Percentiles rank a stretch among this genome's conserved stretches.
Conservation (phyloP, 2,329 filamentous ascomycete species). For the Didymella segeticola region DNA sequence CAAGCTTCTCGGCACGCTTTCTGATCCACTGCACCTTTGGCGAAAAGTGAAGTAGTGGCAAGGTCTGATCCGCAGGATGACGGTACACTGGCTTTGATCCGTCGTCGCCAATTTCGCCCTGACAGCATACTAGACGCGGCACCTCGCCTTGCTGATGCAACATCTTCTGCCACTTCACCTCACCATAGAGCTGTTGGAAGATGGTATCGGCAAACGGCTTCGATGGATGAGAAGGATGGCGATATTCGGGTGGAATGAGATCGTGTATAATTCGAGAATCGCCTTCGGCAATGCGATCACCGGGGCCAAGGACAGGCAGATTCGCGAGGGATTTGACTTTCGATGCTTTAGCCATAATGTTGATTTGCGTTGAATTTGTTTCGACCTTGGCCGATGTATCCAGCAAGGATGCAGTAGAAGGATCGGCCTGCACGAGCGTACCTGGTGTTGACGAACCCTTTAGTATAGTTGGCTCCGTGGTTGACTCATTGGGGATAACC, state of each 20-base stretch:
- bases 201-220: conserved; percentile 61
- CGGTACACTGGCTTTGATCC: conserved; percentile 89
- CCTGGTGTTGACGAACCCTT: neutral
- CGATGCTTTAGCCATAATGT: conserved; percentile 22
- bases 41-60: conserved; percentile 78
- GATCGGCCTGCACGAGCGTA: neutral
- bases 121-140: conserved; percentile 87
- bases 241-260: conserved; percentile 62
- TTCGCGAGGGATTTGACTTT: conserved; percentile 50
- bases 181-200: conserved; percentile 73
- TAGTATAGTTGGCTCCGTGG: neutral
- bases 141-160: conserved; percentile 90
- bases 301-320: conserved; percentile 52
- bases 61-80: conserved; percentile 88
- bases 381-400: neutral
- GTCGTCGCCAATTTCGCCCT: conserved; percentile 73
- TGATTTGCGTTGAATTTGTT: neutral
- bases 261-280: conserved; percentile 78
- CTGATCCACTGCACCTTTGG: conserved; percentile 74
- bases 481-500: neutral
- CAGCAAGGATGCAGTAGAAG: neutral
- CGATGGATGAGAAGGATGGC: conserved; percentile 34
- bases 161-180: conserved; percentile 91
- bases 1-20: conserved; percentile 69
- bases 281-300: conserved; percentile 73